Evolutionary conservation across 176 grass and related monocot genomes (phyloP).

Genomic region (Oryza meridionalis): DNA sequence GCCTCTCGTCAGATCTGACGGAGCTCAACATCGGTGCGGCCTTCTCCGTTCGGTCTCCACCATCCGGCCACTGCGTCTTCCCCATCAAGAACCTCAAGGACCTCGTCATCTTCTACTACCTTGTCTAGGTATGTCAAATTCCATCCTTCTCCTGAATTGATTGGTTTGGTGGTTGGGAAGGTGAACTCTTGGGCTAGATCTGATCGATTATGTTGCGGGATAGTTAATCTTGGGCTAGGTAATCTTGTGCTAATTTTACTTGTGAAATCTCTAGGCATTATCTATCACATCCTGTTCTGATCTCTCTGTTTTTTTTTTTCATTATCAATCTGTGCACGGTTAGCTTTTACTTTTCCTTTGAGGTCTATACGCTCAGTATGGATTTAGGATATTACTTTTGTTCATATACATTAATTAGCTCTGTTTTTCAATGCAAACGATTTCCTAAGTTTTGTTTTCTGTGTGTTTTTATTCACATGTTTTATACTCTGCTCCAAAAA

Average conservation of each 20-base stretch:
- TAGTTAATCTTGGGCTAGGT: not conserved
- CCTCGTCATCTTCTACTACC: no score
- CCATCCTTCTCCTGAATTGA: not conserved
- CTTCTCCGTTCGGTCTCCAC: no score
- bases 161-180: not conserved
- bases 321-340: no score
- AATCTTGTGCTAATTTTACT: no score
- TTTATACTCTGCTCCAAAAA: not conserved
- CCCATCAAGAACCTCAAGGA: no score
- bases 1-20: no score
- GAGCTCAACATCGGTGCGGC: no score
- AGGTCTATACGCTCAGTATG: no score
- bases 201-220: not conserved
- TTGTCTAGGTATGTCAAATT: no score
- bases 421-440: not conserved
- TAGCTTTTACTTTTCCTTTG: no score
- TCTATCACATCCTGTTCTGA: not conserved
- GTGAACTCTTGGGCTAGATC: not conserved
- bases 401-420: not conserved
- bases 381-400: not conserved
- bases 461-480: not conserved
- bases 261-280: not conserved
- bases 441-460: not conserved
- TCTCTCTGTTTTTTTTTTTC: no score
- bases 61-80: no score